phyloP scores from a whole-genome alignment of 306 rosid species.

The Neltuma alba region DNA sequence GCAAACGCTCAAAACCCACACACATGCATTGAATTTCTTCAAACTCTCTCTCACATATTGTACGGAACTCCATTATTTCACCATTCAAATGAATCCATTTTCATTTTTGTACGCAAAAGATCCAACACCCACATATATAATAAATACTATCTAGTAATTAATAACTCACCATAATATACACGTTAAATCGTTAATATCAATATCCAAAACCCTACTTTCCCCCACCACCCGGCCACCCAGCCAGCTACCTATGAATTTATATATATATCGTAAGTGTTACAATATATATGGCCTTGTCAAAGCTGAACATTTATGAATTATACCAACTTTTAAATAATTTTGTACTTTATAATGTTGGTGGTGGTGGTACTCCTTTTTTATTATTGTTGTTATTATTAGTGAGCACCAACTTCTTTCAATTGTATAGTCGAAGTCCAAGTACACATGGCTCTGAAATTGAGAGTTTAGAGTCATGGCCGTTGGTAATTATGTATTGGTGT shows the following conservation, averaged over 20 bases:
- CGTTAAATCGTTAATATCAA: background rate
- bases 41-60: background rate
- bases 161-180: background rate
- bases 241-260: background rate
- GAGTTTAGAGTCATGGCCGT: background rate
- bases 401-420: background rate
- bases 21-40: background rate
- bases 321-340: background rate
- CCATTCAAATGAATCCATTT: background rate
- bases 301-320: background rate
- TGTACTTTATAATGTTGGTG: background rate
- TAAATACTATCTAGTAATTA: background rate
- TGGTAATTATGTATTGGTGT: too few relatives aligned
- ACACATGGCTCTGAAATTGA: background rate
- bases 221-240: background rate
- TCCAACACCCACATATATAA: background rate
- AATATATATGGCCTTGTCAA: background rate
- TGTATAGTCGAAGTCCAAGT: background rate
- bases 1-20: background rate
- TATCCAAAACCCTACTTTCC: background rate
- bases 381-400: background rate
- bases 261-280: background rate
- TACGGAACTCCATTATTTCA: background rate
- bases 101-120: slow-evolving; percentile 1
- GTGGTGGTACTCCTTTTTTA: too few relatives aligned